Base-by-base conservation (phyloP, 768 basidiomycete genomes). In the Nidularia pulvinata region DNA sequence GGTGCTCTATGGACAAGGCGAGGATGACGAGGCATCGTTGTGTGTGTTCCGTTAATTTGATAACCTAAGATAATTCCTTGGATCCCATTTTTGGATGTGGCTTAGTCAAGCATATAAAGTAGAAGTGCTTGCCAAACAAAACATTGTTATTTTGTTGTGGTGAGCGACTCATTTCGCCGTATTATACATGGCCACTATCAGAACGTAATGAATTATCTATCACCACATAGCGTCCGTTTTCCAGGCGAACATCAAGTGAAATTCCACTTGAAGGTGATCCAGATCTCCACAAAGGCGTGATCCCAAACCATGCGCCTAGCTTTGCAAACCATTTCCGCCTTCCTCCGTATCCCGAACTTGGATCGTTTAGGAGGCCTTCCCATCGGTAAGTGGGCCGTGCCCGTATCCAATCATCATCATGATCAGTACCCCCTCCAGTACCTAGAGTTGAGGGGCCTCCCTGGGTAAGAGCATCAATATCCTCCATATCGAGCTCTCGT, bases 391-490 rank as follows among this genome's bases (percentile, higher is more conserved):
- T 69, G 1, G 84, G 84, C 7, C 90, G 80, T 0, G 81, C 69
- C 7, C 81, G 80, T 49, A 91, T 85, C 43, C 72, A 73, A 1
- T 73, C 68, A 55, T 84, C 81, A 60, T 91, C 83, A 56, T 89
- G 81, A 60, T 89, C 85, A 0, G 89, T 91, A 5, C 85, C 86
- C n/a, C 75, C 81, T 1, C 85, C 85, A 1, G 85, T 88, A 4
- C 83, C 88, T 19, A 86, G 65, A 3, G 80, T 82, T 2, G 86
- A 85, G 1, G 80, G 65, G 37, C 69, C 74, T 13, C 65, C 72
- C 49, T 74, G 78, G 2, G 81, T 79, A 50, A 82, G 73, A 11
- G 77, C 52, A 57, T 87, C 85, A 37, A 90, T 67, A 33, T 84
- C 80, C 51, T 84, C 79, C 82, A 90, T 85, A 57, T 86, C 82